Base-by-base conservation (phyloP, 2,329 filamentous ascomycete species). In the Fusarium hainanense region DNA sequence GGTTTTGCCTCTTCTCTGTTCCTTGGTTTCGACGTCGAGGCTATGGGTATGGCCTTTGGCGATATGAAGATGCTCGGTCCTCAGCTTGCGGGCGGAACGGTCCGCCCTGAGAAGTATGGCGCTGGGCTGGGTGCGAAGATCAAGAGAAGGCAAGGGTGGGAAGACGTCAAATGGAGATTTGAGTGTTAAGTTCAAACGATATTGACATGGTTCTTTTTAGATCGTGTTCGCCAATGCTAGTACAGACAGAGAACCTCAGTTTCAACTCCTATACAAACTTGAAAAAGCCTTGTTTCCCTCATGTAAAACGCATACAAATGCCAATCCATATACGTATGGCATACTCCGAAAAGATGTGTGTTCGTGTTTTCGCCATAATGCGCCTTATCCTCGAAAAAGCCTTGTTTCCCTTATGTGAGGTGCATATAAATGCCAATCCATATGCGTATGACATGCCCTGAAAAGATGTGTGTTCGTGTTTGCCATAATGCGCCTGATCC, bases 21-120 rank as follows among this genome's bases (percentile, higher is more conserved):
- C 18, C 52, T 79, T 6, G 77, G 77, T 3, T 80, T 76, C 40
- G 77, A 80, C 3, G 58, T 79, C 9, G 66, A 66, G 4, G 64
- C 72, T 7, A 21, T 69, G 2, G 68, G 65, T 4, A 70, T 60
- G 63, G 49, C 20, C 0, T 74, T 72, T 18, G 66, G 61, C 0
- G 67, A 73, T 4, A 28, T 74, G 10, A 56, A 74, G 55, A 67
- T 65, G 67, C 48, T 60, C 1, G 58, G 59, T 1, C 63, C 71
- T 4, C 40, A 58, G 18, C 54, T 75, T 20, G 68, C 73, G 2
- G 63, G 69, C 21, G 73, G 67, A 1, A 56, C 70, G 5, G 60
- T 67, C 4, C 47, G 70, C 20, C 73, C 73, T 4, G 50, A 70
- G n/a, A 67, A 62, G 40, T 54, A 64, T 8, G 73, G 73, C 4